Evolutionary conservation across 2,329 filamentous ascomycete species (phyloP).

Genomic region (Monilinia fructicola): DNA sequence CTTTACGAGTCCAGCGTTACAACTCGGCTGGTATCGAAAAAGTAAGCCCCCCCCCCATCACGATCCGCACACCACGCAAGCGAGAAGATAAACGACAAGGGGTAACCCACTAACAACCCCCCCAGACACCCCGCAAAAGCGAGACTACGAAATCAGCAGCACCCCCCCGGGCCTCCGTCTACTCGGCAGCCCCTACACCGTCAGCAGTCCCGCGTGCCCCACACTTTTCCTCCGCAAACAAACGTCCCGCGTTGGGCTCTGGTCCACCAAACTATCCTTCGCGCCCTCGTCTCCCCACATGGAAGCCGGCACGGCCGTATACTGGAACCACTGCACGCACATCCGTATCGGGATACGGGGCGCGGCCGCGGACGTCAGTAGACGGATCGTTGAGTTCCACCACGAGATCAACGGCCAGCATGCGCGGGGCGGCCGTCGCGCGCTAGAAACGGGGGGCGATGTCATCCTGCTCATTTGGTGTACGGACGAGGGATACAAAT

Average conservation of each 20-base stretch:
- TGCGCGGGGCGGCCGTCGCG: fast-evolving
- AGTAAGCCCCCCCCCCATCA: background rate
- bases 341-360: background rate
- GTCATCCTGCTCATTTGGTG: background rate
- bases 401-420: background rate
- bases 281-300: background rate
- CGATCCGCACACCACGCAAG: background rate
- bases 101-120: too few species aligned
- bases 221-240: conserved; percentile 16
- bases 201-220: conserved; percentile 4
- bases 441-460: background rate
- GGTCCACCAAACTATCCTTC: conserved; percentile 10
- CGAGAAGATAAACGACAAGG: too few species aligned
- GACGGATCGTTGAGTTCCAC: background rate
- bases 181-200: conserved; percentile 1
- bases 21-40: conserved; percentile 20
- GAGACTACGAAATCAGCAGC: background rate
- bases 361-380: background rate
- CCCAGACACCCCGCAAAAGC: background rate
- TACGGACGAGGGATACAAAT: background rate
- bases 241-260: conserved; percentile 7
- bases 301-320: conserved; percentile 10
- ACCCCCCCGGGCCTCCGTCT: background rate
- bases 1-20: background rate
- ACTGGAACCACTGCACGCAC: conserved; percentile 8